Conservation (phyloP, 2,329 filamentous ascomycete species). For the Colletotrichum sp. region DNA sequence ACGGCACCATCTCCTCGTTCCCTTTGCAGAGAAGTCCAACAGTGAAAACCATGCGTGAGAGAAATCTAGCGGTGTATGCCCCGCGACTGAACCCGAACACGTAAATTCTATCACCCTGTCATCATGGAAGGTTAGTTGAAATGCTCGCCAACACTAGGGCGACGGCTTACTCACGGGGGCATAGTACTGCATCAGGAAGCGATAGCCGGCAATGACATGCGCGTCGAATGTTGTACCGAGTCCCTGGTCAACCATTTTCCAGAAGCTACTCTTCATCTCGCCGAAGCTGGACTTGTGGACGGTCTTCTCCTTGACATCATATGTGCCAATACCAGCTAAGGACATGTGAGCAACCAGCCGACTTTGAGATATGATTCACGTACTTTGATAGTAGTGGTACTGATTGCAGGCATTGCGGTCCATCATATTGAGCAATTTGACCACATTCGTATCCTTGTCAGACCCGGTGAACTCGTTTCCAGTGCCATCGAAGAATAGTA, state of each 20-base stretch:
- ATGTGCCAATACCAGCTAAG: constrained; percentile 53
- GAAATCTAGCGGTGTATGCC: constrained; percentile 56
- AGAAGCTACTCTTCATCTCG: constrained; percentile 35
- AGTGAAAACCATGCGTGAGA: constrained; percentile 54
- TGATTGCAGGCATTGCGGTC: constrained; percentile 47
- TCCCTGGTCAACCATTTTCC: constrained; percentile 41
- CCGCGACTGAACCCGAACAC: constrained; percentile 60
- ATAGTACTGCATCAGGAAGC: constrained; percentile 60
- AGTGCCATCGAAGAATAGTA: constrained; percentile 55
- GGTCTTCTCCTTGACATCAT: constrained; percentile 45
- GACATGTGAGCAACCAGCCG: neutral
- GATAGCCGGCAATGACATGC: constrained; percentile 57
- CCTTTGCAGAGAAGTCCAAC: constrained; percentile 55
- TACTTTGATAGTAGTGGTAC: constrained; percentile 55
- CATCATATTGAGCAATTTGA: constrained; percentile 53
- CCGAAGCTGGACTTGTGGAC: constrained; percentile 41
- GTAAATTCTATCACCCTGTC: constrained; percentile 53
- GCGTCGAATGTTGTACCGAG: constrained; percentile 52
- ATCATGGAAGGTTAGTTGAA: neutral
- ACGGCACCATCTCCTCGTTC: constrained; percentile 58
- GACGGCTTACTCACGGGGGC: constrained; percentile 33
- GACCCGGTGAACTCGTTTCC: constrained; percentile 50
- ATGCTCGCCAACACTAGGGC: neutral
- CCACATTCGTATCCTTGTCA: constrained; percentile 57
- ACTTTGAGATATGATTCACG: constrained; percentile 7